Evolutionary conservation across 331 rosid genomes (phyloP).

Genomic region (Malus hybrid): DNA sequence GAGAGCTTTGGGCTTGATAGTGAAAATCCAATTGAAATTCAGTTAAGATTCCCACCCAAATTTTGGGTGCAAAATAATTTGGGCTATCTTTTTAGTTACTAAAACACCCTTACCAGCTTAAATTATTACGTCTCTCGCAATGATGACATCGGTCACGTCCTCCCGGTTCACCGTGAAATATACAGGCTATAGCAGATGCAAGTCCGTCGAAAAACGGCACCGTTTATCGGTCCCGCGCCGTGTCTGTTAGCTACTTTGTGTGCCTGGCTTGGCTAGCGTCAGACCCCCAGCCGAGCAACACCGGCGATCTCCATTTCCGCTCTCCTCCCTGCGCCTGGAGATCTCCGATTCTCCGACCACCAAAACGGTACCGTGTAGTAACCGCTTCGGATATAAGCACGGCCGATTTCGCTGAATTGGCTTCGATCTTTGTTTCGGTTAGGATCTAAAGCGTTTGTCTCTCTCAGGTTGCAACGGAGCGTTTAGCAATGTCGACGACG

Average conservation of each 20-base stretch:
- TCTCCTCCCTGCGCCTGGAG: background rate
- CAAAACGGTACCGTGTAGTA: background rate
- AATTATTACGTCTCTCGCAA: background rate
- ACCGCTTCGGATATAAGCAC: background rate
- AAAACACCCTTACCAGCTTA: background rate
- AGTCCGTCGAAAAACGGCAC: slow-evolving; percentile 25
- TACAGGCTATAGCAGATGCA: background rate
- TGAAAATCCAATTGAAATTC: background rate
- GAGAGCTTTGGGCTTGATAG: background rate
- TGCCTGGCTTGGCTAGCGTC: background rate
- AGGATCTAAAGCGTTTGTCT: background rate
- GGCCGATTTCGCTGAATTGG: background rate
- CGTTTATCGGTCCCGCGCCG: slow-evolving; percentile 5
- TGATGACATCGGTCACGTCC: background rate
- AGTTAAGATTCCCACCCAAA: background rate
- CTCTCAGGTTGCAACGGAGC: background rate
- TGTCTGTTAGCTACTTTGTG: background rate
- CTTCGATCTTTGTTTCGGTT: background rate
- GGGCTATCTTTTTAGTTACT: background rate
- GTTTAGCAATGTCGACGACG: slow-evolving; percentile 25
- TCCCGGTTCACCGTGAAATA: background rate
- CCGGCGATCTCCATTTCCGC: slow-evolving; percentile 34
- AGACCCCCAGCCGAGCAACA: background rate
- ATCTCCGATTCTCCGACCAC: slow-evolving; percentile 5
- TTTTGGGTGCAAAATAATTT: background rate